Base-by-base conservation (phyloP, 371 early-diverging fungal species). In the Mortierella sp. region DNA sequence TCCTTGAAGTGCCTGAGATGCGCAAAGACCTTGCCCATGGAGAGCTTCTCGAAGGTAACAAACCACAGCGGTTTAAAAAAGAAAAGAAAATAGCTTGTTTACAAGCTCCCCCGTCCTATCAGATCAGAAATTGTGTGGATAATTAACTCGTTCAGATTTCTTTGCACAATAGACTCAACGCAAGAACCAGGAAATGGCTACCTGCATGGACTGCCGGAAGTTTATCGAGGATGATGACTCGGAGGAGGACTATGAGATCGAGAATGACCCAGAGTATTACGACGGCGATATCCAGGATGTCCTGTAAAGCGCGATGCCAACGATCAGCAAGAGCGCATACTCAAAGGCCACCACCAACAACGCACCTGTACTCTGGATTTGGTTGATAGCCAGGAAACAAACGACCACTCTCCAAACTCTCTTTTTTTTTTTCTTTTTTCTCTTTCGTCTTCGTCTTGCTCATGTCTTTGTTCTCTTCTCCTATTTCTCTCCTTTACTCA, bases 161-260 rank as follows among this genome's bases (percentile, higher is more conserved):
- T 64, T 21, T 11, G n/a, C 19, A 24, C 24, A 40, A 21, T 19
- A 83, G 83, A 80, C 83, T n/a, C 83, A 83, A 24, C 67, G 67
- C 67, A 67, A 67, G 67, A 67, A 67, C 24, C 78, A 79, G n/a
- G 80, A 83, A 28, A 76, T 53, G 46, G 83, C 83, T 13, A 79
- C 77, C 1, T 83, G 83, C 59, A 76, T 71, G 44, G 77, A 79
- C 3, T 83, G 83, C 28, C 83, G 83, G 34, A 21, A 76, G 31
- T 46, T 28, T 28, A 76, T 83, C 61, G 83, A 79, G 2, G 61
- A 76, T 9, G 74, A 83, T 43, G 83, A 83, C 28, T 79, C 83
- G 46, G 79, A 79, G 28, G 79, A 72, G 6, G 83, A 83, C 50
- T 74, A 69, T 69, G 79, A 76, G 13, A 48, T 79, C 16, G 77